Conservation (phyloP, 2,329 filamentous ascomycete genomes). For the Aspergillus vadensis region DNA sequence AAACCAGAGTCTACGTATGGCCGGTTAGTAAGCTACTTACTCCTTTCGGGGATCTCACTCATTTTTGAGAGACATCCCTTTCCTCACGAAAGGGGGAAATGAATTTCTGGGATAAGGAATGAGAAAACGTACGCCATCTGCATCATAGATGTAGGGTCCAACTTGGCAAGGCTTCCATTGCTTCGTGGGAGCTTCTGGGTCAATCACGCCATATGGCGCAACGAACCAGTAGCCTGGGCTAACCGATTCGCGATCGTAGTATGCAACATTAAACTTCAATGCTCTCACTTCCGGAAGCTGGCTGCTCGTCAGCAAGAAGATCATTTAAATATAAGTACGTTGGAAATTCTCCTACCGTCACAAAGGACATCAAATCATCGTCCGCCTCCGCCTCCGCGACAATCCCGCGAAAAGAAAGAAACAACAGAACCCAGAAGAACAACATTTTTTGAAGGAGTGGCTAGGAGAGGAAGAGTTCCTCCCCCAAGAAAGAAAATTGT, state of each 20-base stretch:
- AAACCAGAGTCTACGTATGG: slow-evolving; percentile 41
- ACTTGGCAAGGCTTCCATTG: slow-evolving; percentile 46
- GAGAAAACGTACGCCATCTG: slow-evolving; percentile 41
- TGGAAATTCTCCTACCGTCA: slow-evolving; percentile 27
- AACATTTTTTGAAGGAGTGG: slow-evolving; percentile 33
- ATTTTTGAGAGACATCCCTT: background rate
- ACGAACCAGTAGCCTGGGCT: slow-evolving; percentile 54
- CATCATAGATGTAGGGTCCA: slow-evolving; percentile 54
- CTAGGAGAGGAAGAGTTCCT: slow-evolving; percentile 23
- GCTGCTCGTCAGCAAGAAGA: slow-evolving; percentile 4
- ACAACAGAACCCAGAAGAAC: slow-evolving; percentile 28
- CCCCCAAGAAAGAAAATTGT: slow-evolving; percentile 17
- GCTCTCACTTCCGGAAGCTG: slow-evolving; percentile 31
- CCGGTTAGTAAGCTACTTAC: slow-evolving; percentile 11
- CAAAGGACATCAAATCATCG: slow-evolving; percentile 39
- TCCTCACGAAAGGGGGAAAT: background rate
- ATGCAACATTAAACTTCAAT: slow-evolving; percentile 31
- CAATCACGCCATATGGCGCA: slow-evolving; percentile 44
- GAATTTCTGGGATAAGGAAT: background rate
- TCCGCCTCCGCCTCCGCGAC: slow-evolving; percentile 28
- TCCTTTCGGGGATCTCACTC: background rate
- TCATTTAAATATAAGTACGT: background rate
- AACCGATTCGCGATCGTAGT: slow-evolving; percentile 27
- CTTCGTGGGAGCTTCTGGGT: slow-evolving; percentile 27
- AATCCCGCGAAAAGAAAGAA: slow-evolving; percentile 26